Evolutionary conservation across 2,329 filamentous ascomycete species (phyloP).

Genomic region (Talaromyces sp.): DNA sequence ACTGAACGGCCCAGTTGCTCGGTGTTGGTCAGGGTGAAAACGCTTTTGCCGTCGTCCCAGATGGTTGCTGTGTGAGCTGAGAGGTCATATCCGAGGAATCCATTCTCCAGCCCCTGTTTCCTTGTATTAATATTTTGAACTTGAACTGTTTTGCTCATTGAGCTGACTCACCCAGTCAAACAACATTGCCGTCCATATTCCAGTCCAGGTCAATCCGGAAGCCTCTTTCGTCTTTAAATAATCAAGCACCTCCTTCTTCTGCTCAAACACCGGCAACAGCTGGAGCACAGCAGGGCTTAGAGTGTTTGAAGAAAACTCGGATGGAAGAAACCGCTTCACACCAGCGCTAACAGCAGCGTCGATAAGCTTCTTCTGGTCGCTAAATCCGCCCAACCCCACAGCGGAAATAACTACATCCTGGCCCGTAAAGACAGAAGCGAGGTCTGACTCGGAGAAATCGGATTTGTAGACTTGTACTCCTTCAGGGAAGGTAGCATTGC

Average conservation of each 20-base stretch:
- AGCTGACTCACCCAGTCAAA: conserved; percentile 50
- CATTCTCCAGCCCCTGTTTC: conserved; percentile 40
- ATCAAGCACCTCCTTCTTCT: conserved; percentile 35
- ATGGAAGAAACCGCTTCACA: conserved; percentile 29
- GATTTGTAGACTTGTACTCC: conserved; percentile 17
- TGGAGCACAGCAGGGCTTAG: conserved; percentile 19
- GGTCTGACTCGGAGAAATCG: conserved; percentile 20
- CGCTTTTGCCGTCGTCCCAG: conserved; percentile 52
- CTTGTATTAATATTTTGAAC: background rate
- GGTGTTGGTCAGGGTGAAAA: conserved; percentile 49
- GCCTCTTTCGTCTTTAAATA: conserved; percentile 49
- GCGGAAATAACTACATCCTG: conserved; percentile 28
- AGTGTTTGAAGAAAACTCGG: conserved; percentile 27
- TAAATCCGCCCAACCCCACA: conserved; percentile 19
- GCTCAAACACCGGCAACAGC: conserved; percentile 20
- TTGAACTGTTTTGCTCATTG: background rate
- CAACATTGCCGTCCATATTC: conserved; percentile 53
- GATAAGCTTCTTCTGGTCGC: conserved; percentile 25
- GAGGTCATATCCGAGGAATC: conserved; percentile 51
- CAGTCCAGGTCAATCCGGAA: conserved; percentile 54
- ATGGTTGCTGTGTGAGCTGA: conserved; percentile 48
- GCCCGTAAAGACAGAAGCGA: conserved; percentile 21
- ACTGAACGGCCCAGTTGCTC: conserved; percentile 49
- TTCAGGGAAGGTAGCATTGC: conserved; percentile 16
- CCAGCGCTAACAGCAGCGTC: conserved; percentile 27